A percentile compares a stretch with the other conserved stretches of the same genome.
phyloP scores from a whole-genome alignment of 345 rosid species.

The Noccaea bulbosa region DNA sequence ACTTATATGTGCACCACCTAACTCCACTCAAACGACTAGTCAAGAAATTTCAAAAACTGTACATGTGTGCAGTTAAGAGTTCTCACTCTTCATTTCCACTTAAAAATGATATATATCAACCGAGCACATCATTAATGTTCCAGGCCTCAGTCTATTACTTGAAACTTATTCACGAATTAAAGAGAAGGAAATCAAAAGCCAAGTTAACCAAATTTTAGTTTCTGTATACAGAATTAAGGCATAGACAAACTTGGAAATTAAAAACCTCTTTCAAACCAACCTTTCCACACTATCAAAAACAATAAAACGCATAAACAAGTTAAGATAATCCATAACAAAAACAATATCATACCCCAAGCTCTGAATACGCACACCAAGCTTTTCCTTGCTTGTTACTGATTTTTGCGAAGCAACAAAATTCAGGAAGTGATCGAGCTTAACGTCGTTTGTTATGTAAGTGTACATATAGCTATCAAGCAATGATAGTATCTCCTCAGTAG shows the following conservation, averaged over 20 bases:
- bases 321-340: conserved; percentile 9
- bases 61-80: conserved; percentile 27
- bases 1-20: conserved; percentile 15
- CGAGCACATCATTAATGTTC: conserved; percentile 1
- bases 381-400: conserved; percentile 58
- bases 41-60: conserved; percentile 6
- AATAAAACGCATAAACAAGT: conserved; percentile 11
- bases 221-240: conserved; percentile 3
- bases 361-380: conserved; percentile 79
- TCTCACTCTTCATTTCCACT: not conserved
- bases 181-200: conserved; percentile 14
- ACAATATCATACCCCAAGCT: conserved; percentile 63
- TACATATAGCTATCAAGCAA: conserved; percentile 56
- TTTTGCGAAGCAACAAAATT: conserved; percentile 63
- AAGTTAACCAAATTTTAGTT: conserved; percentile 1
- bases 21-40: conserved; percentile 26
- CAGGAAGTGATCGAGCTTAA: conserved; percentile 64
- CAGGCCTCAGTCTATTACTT: not conserved
- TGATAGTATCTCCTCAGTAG: conserved; percentile 61
- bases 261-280: not conserved
- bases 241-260: not conserved
- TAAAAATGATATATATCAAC: conserved; percentile 1
- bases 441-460: conserved; percentile 41
- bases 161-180: conserved; percentile 2
- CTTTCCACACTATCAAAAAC: conserved; percentile 1